Conservation (phyloP, 2,329 filamentous ascomycete species). For the Stachybotrys echinatus region DNA sequence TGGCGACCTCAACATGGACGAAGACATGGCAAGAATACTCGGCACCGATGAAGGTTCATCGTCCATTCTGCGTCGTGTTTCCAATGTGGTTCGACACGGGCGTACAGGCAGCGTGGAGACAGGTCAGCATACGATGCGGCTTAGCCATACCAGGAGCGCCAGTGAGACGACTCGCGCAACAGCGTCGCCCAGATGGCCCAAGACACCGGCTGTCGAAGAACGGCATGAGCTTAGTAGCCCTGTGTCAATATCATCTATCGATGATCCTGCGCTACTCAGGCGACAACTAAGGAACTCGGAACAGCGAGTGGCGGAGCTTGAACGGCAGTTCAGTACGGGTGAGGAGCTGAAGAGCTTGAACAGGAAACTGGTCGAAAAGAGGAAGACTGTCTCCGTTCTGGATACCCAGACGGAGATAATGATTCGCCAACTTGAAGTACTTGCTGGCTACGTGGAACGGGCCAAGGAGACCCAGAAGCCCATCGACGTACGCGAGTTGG, state of each 20-base stretch:
- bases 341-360: conserved; percentile 71
- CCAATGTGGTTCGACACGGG: conserved; percentile 89
- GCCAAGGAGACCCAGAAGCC: conserved; percentile 79
- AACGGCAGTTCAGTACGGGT: conserved; percentile 66
- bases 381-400: conserved; percentile 89
- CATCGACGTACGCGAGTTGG: conserved; percentile 74
- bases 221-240: conserved; percentile 68
- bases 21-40: conserved; percentile 88
- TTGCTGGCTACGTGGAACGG: conserved; percentile 81
- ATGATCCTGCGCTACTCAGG: conserved; percentile 64
- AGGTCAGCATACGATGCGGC: conserved; percentile 34
- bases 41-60: conserved; percentile 71
- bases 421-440: conserved; percentile 82
- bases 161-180: conserved; percentile 63
- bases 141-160: conserved; percentile 54
- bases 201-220: conserved; percentile 58
- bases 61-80: conserved; percentile 81
- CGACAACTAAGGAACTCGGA: conserved; percentile 77
- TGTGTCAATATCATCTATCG: conserved; percentile 54
- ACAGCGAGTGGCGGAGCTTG: conserved; percentile 79
- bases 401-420: conserved; percentile 95
- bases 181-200: conserved; percentile 64
- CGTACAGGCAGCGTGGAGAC: conserved; percentile 76
- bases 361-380: conserved; percentile 83
- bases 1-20: conserved; percentile 88